phyloP scores from a whole-genome alignment of 1,139 yeast species.

The Hemisphaericaspora lyxosophila region DNA sequence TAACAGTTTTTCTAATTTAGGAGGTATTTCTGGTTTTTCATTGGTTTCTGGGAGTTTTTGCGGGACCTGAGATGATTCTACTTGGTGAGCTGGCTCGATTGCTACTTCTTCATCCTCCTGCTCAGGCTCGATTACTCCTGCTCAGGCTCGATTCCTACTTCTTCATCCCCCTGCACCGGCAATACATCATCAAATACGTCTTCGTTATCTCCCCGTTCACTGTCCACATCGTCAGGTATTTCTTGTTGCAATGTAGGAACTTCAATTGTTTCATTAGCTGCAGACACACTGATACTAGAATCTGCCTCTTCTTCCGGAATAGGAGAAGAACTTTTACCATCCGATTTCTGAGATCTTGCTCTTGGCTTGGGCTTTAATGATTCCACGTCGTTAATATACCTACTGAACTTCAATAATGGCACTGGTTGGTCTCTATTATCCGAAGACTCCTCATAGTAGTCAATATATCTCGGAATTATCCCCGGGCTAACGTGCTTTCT shows the following conservation, averaged over 20 bases:
- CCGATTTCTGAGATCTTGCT: too few relatives aligned
- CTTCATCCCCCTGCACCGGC: neutral
- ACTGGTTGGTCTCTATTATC: slow-evolving; percentile 38
- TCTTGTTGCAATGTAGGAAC: neutral
- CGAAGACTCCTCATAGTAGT: slow-evolving; percentile 49
- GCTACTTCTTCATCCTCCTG: too few relatives aligned
- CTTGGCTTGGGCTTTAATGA: too few relatives aligned
- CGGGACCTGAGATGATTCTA: too few relatives aligned
- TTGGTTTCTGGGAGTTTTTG: too few relatives aligned
- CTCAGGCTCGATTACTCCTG: too few relatives aligned
- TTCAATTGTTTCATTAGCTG: neutral
- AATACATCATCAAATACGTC: neutral
- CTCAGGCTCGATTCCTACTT: too few relatives aligned
- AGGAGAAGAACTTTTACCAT: neutral
- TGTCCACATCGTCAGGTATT: too few relatives aligned
- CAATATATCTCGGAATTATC: slow-evolving; percentile 58
- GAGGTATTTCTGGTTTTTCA: too few relatives aligned
- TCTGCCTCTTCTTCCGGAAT: neutral
- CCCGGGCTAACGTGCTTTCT: slow-evolving; percentile 61
- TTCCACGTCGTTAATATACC: neutral
- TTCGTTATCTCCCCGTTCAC: neutral
- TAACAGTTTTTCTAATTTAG: neutral
- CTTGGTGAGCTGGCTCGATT: too few relatives aligned
- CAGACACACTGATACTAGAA: too few relatives aligned
- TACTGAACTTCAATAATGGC: slow-evolving; percentile 10